Conservation (phyloP, 768 basidiomycete genomes). For the Auriscalpium vulgare region DNA sequence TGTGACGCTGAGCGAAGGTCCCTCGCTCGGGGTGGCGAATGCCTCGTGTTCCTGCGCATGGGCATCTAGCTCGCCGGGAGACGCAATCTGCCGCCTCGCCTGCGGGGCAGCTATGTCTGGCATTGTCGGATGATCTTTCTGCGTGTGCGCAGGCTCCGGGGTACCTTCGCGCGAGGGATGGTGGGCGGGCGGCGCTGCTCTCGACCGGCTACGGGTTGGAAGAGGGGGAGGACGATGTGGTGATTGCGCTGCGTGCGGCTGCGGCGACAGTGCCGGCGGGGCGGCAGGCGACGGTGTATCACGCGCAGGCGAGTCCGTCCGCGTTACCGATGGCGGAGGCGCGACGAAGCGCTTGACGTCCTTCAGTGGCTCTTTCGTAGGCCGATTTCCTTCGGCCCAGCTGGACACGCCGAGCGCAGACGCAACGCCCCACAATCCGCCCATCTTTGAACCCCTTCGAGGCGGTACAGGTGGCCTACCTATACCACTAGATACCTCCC, state of each 20-base stretch:
- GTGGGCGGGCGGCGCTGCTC: neutral
- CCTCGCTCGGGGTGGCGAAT: constrained; percentile 10
- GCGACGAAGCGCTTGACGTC: neutral
- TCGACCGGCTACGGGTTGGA: constrained; percentile 10
- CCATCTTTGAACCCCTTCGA: constrained; percentile 31
- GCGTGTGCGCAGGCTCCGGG: neutral
- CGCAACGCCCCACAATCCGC: constrained; percentile 60
- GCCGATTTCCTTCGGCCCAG: constrained; percentile 30
- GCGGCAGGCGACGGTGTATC: constrained; percentile 7
- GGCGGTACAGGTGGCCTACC: constrained; percentile 59
- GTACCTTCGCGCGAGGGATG: neutral
- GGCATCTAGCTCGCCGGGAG: neutral
- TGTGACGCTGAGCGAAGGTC: neutral
- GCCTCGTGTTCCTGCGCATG: neutral
- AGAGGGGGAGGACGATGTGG: constrained; percentile 10
- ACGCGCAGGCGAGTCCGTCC: constrained; percentile 10
- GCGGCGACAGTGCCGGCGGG: constrained; percentile 2
- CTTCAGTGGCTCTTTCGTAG: constrained; percentile 21
- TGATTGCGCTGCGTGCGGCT: constrained; percentile 1
- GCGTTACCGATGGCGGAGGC: constrained; percentile 5
- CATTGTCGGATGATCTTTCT: neutral
- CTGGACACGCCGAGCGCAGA: constrained; percentile 53
- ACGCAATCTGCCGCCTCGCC: too few species aligned
- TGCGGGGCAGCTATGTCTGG: neutral
- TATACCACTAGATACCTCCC: constrained; percentile 4